These are phyloP conservation scores for Cyberlindnera sargentensis DNA, from an alignment of 805 yeast genomes.

Conservation along the genomic window DNA sequence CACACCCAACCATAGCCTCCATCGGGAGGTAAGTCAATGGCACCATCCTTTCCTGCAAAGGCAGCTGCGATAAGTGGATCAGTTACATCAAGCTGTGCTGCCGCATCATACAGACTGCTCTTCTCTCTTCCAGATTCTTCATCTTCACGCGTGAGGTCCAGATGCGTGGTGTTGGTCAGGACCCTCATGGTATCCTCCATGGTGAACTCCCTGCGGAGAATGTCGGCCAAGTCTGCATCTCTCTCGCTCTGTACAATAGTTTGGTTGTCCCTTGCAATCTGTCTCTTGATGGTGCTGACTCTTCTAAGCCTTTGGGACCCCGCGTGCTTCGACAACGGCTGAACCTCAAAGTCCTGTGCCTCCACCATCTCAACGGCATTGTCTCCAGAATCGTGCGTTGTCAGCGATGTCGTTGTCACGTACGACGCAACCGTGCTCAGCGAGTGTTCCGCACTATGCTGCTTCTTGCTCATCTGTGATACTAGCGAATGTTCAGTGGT, in stretches of 20 bases:
- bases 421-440: not conserved
- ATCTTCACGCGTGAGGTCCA: not conserved
- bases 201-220: conserved; percentile 9
- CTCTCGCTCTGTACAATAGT: conserved; percentile 9
- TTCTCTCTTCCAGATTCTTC: not conserved
- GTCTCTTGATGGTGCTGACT: conserved; percentile 9
- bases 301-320: not conserved
- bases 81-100: too few species aligned
- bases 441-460: too few species aligned
- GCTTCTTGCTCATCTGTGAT: not conserved
- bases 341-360: too few species aligned
- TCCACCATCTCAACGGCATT: too few species aligned
- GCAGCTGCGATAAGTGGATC: not conserved
- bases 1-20: conserved; percentile 69
- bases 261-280: conserved; percentile 9
- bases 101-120: not conserved
- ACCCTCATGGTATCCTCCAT: conserved; percentile 12
- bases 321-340: too few species aligned
- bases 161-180: too few species aligned
- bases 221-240: conserved; percentile 6
- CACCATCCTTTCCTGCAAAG: conserved; percentile 26
- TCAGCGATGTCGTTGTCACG: not conserved
- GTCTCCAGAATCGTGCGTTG: too few species aligned
- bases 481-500: too few species aligned
- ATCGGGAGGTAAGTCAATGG: conserved; percentile 42